Conservation (phyloP, 2,329 filamentous ascomycete genomes). For the Emericellopsis cladophorae region DNA sequence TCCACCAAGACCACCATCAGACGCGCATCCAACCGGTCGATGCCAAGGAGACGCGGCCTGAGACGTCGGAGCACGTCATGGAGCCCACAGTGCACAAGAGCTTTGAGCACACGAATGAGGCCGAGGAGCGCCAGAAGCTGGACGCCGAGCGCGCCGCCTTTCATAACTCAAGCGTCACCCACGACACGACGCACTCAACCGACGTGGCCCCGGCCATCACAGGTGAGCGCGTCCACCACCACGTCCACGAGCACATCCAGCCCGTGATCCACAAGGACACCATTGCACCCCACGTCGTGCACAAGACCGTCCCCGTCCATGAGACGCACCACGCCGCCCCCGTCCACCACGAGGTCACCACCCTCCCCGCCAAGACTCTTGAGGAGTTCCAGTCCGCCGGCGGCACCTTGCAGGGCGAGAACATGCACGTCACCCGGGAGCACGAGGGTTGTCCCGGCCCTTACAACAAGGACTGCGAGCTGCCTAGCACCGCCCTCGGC, state of each 20-base stretch:
- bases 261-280: conserved; percentile 60
- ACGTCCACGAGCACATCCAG: conserved; percentile 57
- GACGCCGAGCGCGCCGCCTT: conserved; percentile 32
- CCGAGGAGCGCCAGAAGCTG: conserved; percentile 30
- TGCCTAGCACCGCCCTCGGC: background rate
- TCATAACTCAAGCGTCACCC: conserved; percentile 13
- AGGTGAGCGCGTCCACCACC: conserved; percentile 21
- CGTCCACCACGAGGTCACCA: conserved; percentile 51
- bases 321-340: conserved; percentile 57
- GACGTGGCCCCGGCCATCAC: conserved; percentile 11
- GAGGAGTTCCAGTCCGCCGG: conserved; percentile 40
- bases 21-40: conserved; percentile 53
- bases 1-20: conserved; percentile 63
- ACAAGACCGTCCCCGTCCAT: conserved; percentile 61
- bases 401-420: conserved; percentile 37
- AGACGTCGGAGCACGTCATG: conserved; percentile 49
- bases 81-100: conserved; percentile 46
- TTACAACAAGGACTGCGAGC: conserved; percentile 1
- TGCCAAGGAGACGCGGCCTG: conserved; percentile 29
- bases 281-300: conserved; percentile 53
- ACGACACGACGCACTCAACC: conserved; percentile 13
- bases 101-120: conserved; percentile 46
- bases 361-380: conserved; percentile 51
- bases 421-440: conserved; percentile 39
- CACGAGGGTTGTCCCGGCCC: conserved; percentile 45